Evolutionary conservation across 2,329 filamentous ascomycete genomes (phyloP).

Genomic region (Botrytis fabae): DNA sequence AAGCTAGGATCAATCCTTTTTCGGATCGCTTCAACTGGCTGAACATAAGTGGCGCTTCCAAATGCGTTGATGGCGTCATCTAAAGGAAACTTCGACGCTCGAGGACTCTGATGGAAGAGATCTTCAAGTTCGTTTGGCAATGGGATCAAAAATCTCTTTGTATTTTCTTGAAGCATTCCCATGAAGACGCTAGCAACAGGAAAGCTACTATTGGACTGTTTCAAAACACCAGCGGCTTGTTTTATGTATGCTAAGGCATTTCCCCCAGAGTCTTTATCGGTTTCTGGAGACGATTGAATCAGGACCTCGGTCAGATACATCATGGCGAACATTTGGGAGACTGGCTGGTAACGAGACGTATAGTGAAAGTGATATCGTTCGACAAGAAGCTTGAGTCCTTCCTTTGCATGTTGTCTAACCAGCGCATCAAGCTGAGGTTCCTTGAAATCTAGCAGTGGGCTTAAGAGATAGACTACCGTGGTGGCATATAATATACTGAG

Average conservation of each 20-base stretch:
- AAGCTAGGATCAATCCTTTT: constrained; percentile 37
- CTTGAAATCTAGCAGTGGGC: constrained; percentile 38
- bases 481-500: constrained; percentile 39
- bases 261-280: constrained; percentile 29
- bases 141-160: constrained; percentile 33
- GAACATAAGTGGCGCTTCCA: constrained; percentile 37
- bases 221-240: constrained; percentile 37
- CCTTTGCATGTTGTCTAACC: constrained; percentile 39
- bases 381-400: constrained; percentile 39
- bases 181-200: constrained; percentile 40
- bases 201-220: constrained; percentile 37
- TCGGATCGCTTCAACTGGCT: constrained; percentile 38
- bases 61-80: constrained; percentile 42
- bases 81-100: constrained; percentile 27
- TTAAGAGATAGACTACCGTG: constrained; percentile 39
- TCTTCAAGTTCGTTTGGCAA: constrained; percentile 32
- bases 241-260: constrained; percentile 37
- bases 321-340: constrained; percentile 41
- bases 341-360: constrained; percentile 39
- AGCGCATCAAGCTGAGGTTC: constrained; percentile 33
- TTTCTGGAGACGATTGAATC: constrained; percentile 38
- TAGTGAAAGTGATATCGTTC: constrained; percentile 37
- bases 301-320: constrained; percentile 40
- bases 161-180: constrained; percentile 37
- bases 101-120: constrained; percentile 11